Conservation (phyloP, 2,329 filamentous ascomycete genomes). For the Apiospora saccharicola region DNA sequence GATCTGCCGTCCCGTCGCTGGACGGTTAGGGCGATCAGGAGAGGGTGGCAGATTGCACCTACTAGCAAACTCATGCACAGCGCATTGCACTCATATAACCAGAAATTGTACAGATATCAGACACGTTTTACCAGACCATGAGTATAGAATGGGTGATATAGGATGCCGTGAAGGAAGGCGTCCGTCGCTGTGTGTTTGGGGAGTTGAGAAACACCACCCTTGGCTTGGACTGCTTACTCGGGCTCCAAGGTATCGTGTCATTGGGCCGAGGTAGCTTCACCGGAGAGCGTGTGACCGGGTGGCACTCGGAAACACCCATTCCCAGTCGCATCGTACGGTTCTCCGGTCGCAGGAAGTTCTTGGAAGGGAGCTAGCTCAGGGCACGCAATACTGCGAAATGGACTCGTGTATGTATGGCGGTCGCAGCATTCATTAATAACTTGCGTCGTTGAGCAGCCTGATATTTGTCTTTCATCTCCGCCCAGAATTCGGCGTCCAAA, state of each 20-base stretch:
- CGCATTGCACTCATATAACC: not conserved
- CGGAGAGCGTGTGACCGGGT: not conserved
- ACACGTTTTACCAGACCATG: not conserved
- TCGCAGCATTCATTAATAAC: not conserved
- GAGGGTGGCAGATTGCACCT: not conserved
- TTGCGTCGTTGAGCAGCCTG: not conserved
- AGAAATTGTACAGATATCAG: not conserved
- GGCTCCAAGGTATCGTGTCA: not conserved
- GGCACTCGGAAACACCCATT: not conserved
- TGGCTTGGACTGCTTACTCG: not conserved
- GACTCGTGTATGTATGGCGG: not conserved
- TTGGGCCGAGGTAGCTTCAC: not conserved
- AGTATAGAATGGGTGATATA: not conserved
- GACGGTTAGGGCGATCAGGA: not conserved
- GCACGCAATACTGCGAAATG: not conserved
- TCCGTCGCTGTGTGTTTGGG: not conserved
- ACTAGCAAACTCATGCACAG: not conserved
- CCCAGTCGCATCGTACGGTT: not conserved
- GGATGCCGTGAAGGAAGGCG: not conserved
- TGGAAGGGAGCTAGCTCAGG: not conserved
- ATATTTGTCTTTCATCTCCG: not conserved
- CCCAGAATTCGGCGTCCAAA: not conserved
- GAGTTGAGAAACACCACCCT: not conserved
- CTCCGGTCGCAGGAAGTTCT: not conserved
- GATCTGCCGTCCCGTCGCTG: slow-evolving; percentile 1